phyloP scores from a whole-genome alignment of 108 stramenopile species.

The Cyclotella kingstonii region DNA sequence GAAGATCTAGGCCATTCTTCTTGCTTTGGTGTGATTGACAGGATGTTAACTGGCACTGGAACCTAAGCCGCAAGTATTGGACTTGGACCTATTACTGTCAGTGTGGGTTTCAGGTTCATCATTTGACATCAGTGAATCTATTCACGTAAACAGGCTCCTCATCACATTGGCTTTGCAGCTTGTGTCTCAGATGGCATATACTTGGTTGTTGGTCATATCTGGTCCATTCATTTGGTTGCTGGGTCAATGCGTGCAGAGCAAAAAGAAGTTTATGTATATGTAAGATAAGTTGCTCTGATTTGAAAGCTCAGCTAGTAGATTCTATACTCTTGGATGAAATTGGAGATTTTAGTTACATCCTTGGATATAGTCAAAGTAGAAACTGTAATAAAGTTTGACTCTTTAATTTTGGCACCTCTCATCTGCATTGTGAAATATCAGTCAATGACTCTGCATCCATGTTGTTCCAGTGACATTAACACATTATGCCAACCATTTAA shows the following conservation, averaged over 20 bases:
- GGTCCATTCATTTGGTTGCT: conserved; percentile 61
- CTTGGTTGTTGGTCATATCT: conserved; percentile 79
- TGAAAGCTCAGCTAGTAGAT: conserved; percentile 71
- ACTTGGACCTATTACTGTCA: conserved; percentile 42
- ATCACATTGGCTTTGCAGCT: conserved; percentile 57
- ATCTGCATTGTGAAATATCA: too few relatives aligned
- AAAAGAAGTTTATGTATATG: conserved; percentile 36
- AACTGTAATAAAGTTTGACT: not conserved
- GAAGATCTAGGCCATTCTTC: conserved; percentile 51
- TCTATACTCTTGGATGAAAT: conserved; percentile 72
- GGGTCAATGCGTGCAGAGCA: conserved; percentile 47
- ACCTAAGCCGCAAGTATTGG: conserved; percentile 66
- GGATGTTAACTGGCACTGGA: conserved; percentile 69
- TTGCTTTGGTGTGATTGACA: conserved; percentile 80
- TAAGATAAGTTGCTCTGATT: conserved; percentile 40
- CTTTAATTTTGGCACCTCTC: not conserved
- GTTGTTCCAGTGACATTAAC: too few relatives aligned
- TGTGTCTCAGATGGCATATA: conserved; percentile 69
- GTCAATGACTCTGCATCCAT: too few relatives aligned
- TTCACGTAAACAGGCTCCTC: conserved; percentile 34
- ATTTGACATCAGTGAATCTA: not conserved
- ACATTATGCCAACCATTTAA: too few relatives aligned
- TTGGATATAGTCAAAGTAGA: conserved; percentile 66
- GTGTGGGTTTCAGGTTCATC: not conserved
- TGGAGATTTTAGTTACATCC: conserved; percentile 77